These are phyloP conservation scores for Apiotrichum gracile DNA, from an alignment of 1,284 basidiomycete genomes.

Conservation along the genomic window DNA sequence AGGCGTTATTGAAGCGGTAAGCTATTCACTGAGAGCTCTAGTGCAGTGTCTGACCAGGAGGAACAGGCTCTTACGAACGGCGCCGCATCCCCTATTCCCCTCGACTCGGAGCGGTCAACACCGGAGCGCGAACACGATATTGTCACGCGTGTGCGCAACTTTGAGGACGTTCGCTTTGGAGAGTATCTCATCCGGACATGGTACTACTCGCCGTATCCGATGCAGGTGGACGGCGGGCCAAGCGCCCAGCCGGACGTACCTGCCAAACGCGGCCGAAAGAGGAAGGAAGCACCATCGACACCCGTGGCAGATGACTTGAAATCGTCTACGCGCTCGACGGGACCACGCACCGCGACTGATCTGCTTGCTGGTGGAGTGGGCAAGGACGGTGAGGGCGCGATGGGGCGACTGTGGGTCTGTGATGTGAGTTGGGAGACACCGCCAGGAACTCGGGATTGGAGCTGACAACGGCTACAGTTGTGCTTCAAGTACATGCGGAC, in stretches of 20 bases:
- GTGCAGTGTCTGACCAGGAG: background rate
- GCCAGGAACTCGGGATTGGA: background rate
- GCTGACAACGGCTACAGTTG: slow-evolving; percentile 48
- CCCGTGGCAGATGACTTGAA: background rate
- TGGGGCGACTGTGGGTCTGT: slow-evolving; percentile 45
- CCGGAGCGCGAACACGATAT: slow-evolving; percentile 40
- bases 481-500: slow-evolving; percentile 97
- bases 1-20: background rate
- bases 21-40: background rate
- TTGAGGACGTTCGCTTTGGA: slow-evolving; percentile 44
- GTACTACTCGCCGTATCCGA: slow-evolving; percentile 82
- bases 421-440: slow-evolving; percentile 30
- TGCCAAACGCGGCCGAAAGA: slow-evolving; percentile 6
- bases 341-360: slow-evolving; percentile 57
- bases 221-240: slow-evolving; percentile 45
- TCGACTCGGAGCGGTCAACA: slow-evolving; percentile 15
- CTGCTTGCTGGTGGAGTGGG: slow-evolving; percentile 60
- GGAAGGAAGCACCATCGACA: slow-evolving; percentile 3
- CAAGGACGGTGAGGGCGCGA: slow-evolving; percentile 48
- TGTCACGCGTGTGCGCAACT: slow-evolving; percentile 43
- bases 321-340: background rate
- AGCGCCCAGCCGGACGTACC: background rate
- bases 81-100: background rate
- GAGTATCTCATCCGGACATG: slow-evolving; percentile 46
- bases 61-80: background rate